Percentiles rank a stretch among this genome's conserved stretches.
phyloP scores from a whole-genome alignment of 805 yeast genomes.

The Yarrowia sp. region DNA sequence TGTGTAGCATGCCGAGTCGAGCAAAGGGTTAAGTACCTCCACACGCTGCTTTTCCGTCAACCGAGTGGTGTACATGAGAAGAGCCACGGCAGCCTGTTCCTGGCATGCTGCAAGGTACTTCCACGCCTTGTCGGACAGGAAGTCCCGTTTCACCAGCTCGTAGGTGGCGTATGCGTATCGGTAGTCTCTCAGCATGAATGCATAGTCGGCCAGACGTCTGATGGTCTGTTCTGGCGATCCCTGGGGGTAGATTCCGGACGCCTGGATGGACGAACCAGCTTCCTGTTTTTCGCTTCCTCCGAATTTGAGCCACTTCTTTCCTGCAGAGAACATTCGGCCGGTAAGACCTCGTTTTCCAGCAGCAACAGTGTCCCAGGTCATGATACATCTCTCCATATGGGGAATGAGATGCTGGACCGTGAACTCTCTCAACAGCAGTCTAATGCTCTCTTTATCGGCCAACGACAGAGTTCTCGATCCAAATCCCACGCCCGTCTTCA shows the following conservation, averaged over 20 bases:
- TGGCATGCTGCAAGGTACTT: conserved; percentile 80
- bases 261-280: conserved; percentile 22
- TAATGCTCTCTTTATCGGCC: conserved; percentile 54
- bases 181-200: conserved; percentile 88
- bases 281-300: conserved; percentile 19
- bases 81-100: conserved; percentile 82
- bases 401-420: conserved; percentile 66
- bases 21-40: conserved; percentile 63
- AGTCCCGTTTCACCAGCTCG: conserved; percentile 81
- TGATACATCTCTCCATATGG: conserved; percentile 83
- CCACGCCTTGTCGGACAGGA: conserved; percentile 80
- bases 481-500: conserved; percentile 40
- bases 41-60: conserved; percentile 56
- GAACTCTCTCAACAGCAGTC: conserved; percentile 56
- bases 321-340: conserved; percentile 72
- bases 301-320: conserved; percentile 54
- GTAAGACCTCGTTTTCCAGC: conserved; percentile 79
- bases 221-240: conserved; percentile 73
- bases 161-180: conserved; percentile 82
- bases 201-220: conserved; percentile 89
- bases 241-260: conserved; percentile 62
- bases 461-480: conserved; percentile 13
- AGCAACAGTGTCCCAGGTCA: conserved; percentile 82
- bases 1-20: conserved; percentile 77
- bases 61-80: conserved; percentile 59